Evolutionary conservation across 345 rosid species (phyloP), one percentile per base, ranked within the genome.

Genomic region (Populus nigra): DNA sequence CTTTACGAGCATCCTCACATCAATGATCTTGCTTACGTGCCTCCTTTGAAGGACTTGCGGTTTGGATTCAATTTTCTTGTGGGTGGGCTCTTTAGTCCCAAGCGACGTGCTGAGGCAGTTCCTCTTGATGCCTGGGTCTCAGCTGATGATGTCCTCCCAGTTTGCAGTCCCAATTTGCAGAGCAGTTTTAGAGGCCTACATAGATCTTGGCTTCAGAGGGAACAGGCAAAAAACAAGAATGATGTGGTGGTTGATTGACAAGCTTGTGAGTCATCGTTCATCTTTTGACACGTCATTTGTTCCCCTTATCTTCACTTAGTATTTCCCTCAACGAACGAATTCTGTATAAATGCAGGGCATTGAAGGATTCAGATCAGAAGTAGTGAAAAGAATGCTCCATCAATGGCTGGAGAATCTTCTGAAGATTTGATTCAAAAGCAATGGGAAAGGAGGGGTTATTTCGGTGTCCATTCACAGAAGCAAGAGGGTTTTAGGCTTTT

Each of bases 221-320:
- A 96, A 92, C 82, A 83, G 98, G 79, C 99, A 93, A 71, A 96
- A 85, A 82, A 93, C 97, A 0, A 89, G 99, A 83, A 96, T 96
- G 97, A 96, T 93, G 99, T 96, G 99, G 99, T 96, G 99, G 98
- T 77, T 96, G 75, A 92, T 96, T 41, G 98, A 96, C 71, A 97
- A 96, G 85, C 90, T 96, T 66, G 99, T 96, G 84, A 87, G 96
- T 78, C 18, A 73, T 39, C 73, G 5, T 73, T 69, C 59, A 27
- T 16, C 47, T 57, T 43, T 69, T 18, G 17, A 13, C 1, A 16
- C 63, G 8, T 3, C 13, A n/a, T 67, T 45, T 8, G 11, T 9
- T 69, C 29, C 29, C 16, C 2, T 72, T 4, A 25, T 27, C 43
- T 1, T 63, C 1, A 17, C 23, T 38, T 3, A 2, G 17, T 20